Evolutionary conservation across 1,284 basidiomycete genomes (phyloP).

Genomic region (Phlebopus sp.): DNA sequence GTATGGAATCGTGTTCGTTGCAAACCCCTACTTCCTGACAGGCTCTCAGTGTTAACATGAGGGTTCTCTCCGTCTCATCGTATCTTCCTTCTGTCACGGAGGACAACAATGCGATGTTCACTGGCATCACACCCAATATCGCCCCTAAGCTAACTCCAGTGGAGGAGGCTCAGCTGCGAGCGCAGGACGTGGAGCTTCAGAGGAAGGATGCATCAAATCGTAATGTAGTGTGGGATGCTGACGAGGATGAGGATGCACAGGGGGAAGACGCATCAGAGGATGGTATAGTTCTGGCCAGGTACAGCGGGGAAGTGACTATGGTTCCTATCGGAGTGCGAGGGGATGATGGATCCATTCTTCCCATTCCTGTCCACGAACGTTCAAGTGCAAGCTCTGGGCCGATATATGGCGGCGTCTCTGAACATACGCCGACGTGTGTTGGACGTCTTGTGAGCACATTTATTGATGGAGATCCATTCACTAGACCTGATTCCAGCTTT

Average conservation of each 20-base stretch:
- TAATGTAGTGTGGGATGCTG: constrained; percentile 50
- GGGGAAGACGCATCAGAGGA: constrained; percentile 51
- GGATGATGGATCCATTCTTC: constrained; percentile 42
- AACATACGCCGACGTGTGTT: constrained; percentile 53
- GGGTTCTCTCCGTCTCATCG: constrained; percentile 66
- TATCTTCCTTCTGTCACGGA: constrained; percentile 65
- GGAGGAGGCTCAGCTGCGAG: constrained; percentile 51
- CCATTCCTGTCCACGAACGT: constrained; percentile 30
- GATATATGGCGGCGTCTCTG: constrained; percentile 50
- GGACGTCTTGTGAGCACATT: constrained; percentile 49
- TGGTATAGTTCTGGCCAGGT: constrained; percentile 34
- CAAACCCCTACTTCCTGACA: constrained; percentile 8
- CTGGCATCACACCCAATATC: constrained; percentile 44
- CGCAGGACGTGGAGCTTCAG: constrained; percentile 56
- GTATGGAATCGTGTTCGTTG: constrained; percentile 36
- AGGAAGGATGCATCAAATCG: constrained; percentile 42
- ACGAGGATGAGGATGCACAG: constrained; percentile 47
- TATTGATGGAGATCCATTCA: background rate
- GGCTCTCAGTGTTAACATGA: constrained; percentile 57
- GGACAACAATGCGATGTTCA: constrained; percentile 55
- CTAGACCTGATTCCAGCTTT: constrained; percentile 1
- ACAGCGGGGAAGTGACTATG: constrained; percentile 17
- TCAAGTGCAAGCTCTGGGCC: constrained; percentile 25
- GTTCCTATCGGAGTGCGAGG: constrained; percentile 49
- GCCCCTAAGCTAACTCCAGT: constrained; percentile 47